phyloP scores from a whole-genome alignment of 148 eudicot species.

The Linanthus parryae region DNA sequence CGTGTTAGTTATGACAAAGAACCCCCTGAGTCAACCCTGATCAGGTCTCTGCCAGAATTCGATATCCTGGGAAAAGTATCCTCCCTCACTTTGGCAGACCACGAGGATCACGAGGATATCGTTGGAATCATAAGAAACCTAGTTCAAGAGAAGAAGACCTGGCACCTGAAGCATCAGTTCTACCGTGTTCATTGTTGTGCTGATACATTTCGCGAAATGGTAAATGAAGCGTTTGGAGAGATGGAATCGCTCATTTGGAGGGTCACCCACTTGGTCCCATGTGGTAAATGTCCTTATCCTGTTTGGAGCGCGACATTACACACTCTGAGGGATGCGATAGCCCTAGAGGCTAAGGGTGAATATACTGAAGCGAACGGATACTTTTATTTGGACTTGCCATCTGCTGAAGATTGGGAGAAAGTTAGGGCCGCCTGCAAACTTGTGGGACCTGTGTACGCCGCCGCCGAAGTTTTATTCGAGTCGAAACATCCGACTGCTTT shows the following conservation, averaged over 20 bases:
- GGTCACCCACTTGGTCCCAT: not conserved
- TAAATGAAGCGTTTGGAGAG: not conserved
- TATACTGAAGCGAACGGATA: not conserved
- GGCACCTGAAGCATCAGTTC: not conserved
- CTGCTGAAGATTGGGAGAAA: not conserved
- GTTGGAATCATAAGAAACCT: not conserved
- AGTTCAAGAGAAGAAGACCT: not conserved
- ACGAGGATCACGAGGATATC: not conserved
- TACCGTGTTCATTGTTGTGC: slow-evolving; percentile 3
- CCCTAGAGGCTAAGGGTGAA: not conserved
- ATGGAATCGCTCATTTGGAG: not conserved
- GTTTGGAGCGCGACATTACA: not conserved
- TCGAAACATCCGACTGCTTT: not conserved
- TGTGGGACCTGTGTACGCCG: not conserved
- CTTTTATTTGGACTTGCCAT: not conserved
- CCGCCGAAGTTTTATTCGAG: not conserved
- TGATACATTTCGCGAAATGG: not conserved
- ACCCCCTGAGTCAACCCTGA: not conserved
- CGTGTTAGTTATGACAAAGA: not conserved
- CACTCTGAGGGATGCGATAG: not conserved
- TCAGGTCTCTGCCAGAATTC: not conserved
- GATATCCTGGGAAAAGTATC: not conserved
- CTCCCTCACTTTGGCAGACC: not conserved
- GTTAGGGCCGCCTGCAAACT: not conserved
- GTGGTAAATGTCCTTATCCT: slow-evolving; percentile 2